Base-by-base conservation (phyloP, 176 grass and related monocot species). In the Bonia amplexicaulis region DNA sequence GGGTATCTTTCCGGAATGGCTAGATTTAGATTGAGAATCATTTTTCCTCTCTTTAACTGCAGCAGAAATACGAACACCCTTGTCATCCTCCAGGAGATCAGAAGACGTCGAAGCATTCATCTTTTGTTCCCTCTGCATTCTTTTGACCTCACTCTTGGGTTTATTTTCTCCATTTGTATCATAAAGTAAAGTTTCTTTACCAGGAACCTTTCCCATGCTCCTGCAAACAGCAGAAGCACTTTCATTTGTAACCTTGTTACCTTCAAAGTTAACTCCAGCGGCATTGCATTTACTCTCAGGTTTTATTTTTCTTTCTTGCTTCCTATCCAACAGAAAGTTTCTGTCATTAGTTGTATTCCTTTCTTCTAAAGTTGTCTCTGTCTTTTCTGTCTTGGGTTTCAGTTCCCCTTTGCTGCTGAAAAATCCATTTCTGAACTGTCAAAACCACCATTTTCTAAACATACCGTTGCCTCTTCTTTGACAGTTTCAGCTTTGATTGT, bases 281-380 rank as follows among this genome's bases (percentile, higher is more conserved):
- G 41, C 42, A 80, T 87, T 76, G 77, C 9, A 78, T 81, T 82
- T 84, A 71, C 89, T 90, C 75, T 94, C 89, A 48, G 83, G 55
- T 82, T 90, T 95, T 57, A 73, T 68, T 94, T 83, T 94, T 62
- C 59, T 88, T 88, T 99, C 94, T 75, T 92, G 94, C 53, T 89
- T 89, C 64, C 82, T 85, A 73, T 93, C 89, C 73, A 74, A 46
- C 73, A 60, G 48, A 58, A 82, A 65, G 57, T 88, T 73, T 65
- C 70, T 94, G 49, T 84, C 74, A 76, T 25, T 89, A 84, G 41
- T 83, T 84, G 82, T 60, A 54, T 86, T 89, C 85, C 51, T 89
- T 41, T 90, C 87, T 73, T 88, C 85, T 37, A 82, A 85, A 69
- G 39, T 71, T 37, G 49, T 81, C 7, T 88, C 93, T 89, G 41